Evolutionary conservation across 371 early-diverging fungal genomes (phyloP), one percentile per base, ranked within the genome.

Genomic region (Saksenaea vasiformis): DNA sequence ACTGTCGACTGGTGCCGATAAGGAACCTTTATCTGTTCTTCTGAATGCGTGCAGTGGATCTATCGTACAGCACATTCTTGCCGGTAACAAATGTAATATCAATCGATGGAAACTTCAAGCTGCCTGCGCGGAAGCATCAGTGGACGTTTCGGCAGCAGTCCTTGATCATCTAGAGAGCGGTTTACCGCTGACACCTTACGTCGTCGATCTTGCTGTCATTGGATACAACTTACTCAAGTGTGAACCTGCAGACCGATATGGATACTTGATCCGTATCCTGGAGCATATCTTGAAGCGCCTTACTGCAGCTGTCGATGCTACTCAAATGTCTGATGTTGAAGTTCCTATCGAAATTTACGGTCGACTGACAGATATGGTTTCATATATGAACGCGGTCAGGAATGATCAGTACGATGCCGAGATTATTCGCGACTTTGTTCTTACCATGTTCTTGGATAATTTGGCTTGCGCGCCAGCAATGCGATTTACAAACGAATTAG

Each of bases 371-470:
- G 38, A 17, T 28, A 47, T 61, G 22, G 43, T 24, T 2, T 1
- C 26, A 2, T 28, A 37, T 9, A 4, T 58, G 41, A 28, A 27
- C 9, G 36, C 57, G 1, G 59, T 73, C 2, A 56, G 68, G 22
- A 73, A 68, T 64, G 39, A 62, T 8, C 9, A 19, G 2, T 38
- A 82, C 5, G 68, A 82, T 38, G 22, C 64, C 1, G 83, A 82
- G 28, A 60, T 61, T 44, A 69, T 82, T 1, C 81, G 82, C 14
- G 83, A 85, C 54, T 79, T 65, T 61, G 61, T 82, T 3, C 65
- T 85, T 17, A 72, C 71, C 0, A 71, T 74, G 0, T 41, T 85
- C 9, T 69, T 82, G 58, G 83, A 85, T 38, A 76, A 74, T 27
- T 55, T 85, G 1, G 65, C 59, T 1, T 60, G 78, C 54, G 62